Conservation (phyloP, 805 yeast species). For the Metschnikowia shivogae region DNA sequence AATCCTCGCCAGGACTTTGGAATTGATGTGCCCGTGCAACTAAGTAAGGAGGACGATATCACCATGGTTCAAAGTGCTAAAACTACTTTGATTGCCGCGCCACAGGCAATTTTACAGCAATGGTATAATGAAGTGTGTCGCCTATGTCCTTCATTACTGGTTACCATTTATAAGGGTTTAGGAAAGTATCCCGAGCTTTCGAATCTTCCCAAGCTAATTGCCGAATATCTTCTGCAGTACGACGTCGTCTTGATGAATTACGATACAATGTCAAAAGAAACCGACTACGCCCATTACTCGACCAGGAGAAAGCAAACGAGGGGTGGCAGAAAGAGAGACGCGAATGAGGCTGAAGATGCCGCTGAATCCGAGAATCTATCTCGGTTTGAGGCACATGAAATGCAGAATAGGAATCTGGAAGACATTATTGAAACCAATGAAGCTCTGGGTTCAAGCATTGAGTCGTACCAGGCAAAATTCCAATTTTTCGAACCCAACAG, state of each 20-base stretch:
- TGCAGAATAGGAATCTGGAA: slow-evolving; percentile 10
- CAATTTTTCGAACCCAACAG: slow-evolving; percentile 5
- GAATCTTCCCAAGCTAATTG: slow-evolving; percentile 40
- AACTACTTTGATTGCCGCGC: slow-evolving; percentile 81
- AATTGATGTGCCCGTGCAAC: slow-evolving; percentile 24
- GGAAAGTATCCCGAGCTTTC: slow-evolving; percentile 22
- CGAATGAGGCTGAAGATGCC: background rate
- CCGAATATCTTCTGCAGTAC: slow-evolving; percentile 51
- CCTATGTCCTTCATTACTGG: slow-evolving; percentile 56
- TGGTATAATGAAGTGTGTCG: slow-evolving; percentile 74
- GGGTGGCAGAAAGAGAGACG: slow-evolving; percentile 18
- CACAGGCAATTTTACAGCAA: slow-evolving; percentile 76
- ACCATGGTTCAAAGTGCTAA: slow-evolving; percentile 49
- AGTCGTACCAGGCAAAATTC: slow-evolving; percentile 13
- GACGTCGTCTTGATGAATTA: slow-evolving; percentile 86
- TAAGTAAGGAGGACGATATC: slow-evolving; percentile 36
- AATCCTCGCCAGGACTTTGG: slow-evolving; percentile 51
- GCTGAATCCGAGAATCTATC: background rate
- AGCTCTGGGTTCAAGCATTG: slow-evolving; percentile 9
- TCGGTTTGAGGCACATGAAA: background rate
- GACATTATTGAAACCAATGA: background rate
- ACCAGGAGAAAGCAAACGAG: slow-evolving; percentile 50
- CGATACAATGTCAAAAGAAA: slow-evolving; percentile 62
- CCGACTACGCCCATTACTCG: slow-evolving; percentile 73
- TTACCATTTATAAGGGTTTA: slow-evolving; percentile 62